Evolutionary conservation across 257 asterid species (phyloP).

Genomic region (Gynochthodes officinalis): DNA sequence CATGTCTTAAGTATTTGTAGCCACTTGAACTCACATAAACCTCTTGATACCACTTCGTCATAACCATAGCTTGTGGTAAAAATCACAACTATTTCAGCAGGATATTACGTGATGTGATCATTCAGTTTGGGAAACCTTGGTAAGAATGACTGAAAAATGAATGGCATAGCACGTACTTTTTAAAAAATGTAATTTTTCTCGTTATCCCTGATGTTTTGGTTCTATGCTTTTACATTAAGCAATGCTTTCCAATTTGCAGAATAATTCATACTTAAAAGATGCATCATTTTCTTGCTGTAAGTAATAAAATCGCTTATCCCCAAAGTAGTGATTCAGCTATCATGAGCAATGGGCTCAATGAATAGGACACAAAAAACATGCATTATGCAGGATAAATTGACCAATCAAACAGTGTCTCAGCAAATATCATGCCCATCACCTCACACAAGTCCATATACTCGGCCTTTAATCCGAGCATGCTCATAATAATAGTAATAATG

Average conservation of each 20-base stretch:
- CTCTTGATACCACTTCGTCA: neutral
- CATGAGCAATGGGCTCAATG: neutral
- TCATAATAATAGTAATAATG: no score
- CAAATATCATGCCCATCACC: neutral
- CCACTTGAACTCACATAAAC: no score
- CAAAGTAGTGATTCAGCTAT: no score
- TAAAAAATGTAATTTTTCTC: neutral
- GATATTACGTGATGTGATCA: neutral
- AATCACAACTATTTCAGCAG: neutral
- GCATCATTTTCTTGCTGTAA: neutral
- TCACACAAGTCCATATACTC: no score
- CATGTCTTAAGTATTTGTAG: neutral
- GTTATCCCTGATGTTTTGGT: neutral
- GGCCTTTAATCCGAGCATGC: no score
- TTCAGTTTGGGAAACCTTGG: no score
- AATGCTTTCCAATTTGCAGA: neutral
- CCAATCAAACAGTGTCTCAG: neutral
- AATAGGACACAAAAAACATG: neutral
- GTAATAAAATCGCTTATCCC: no score
- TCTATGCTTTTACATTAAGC: neutral
- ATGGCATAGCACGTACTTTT: neutral
- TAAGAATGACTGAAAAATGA: neutral
- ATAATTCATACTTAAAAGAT: neutral
- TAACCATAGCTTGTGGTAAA: neutral
- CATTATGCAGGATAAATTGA: neutral